Percentiles rank a stretch among this genome's conserved stretches.
These are phyloP conservation scores for Aaosphaeria pasadenensis DNA, from an alignment of 2,329 filamentous ascomycete genomes.

Conservation along the genomic window DNA sequence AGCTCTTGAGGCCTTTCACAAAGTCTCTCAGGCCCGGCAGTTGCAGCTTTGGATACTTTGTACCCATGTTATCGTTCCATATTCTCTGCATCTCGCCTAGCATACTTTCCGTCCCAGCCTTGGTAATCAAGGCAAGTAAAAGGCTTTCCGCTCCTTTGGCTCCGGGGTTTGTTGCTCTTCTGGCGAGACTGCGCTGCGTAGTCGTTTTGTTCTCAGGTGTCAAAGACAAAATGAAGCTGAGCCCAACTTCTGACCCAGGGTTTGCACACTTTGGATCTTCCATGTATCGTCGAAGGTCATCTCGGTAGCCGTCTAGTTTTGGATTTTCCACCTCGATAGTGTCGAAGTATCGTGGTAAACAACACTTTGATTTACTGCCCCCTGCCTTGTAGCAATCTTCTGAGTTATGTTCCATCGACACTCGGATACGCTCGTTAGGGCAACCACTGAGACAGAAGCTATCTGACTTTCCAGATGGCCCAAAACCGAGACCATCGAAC, in stretches of 20 bases:
- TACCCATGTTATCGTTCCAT: neutral
- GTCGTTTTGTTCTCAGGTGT: no score
- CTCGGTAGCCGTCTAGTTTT: constrained; percentile 4
- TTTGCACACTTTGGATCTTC: constrained; percentile 1
- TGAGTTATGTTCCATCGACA: neutral
- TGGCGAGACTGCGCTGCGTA: no score
- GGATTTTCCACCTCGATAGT: constrained; percentile 5
- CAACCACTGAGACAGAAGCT: constrained; percentile 7
- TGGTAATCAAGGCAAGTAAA: neutral
- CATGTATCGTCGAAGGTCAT: constrained; percentile 2
- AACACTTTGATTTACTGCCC: constrained; percentile 3
- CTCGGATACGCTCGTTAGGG: neutral
- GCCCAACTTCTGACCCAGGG: neutral
- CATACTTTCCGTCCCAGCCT: neutral
- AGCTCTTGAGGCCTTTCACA: neutral
- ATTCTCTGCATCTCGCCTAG: neutral
- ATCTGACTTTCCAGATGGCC: constrained; percentile 1
- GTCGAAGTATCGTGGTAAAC: constrained; percentile 4
- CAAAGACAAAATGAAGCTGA: no score
- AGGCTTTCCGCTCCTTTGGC: neutral
- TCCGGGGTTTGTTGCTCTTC: neutral
- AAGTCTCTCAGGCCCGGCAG: neutral
- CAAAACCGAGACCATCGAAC: constrained; percentile 3
- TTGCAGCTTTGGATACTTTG: neutral
- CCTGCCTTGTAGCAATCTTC: neutral